A percentile compares a stretch with the other conserved stretches of the same genome.
Evolutionary conservation across 495 filamentous ascomycete species (phyloP).

Genomic region (Aspergillus egyptiacus): DNA sequence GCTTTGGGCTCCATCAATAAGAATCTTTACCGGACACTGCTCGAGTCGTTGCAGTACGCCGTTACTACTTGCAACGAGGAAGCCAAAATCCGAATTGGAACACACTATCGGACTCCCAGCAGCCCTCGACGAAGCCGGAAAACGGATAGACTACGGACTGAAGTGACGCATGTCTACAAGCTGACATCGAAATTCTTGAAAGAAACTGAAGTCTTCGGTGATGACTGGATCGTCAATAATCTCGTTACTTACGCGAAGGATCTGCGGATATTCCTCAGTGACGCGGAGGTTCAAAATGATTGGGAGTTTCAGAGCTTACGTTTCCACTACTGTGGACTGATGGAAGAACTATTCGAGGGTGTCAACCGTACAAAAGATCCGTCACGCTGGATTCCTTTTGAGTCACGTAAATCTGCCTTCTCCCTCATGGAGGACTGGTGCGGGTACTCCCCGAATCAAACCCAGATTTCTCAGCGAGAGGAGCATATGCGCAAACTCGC

Average conservation of each 20-base stretch:
- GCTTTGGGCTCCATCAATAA: slow-evolving; percentile 92
- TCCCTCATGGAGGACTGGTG: slow-evolving; percentile 99
- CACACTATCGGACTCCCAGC: slow-evolving; percentile 70
- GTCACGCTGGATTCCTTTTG: slow-evolving; percentile 90
- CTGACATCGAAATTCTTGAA: slow-evolving; percentile 88
- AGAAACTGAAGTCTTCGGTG: slow-evolving; percentile 68
- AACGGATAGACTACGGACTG: slow-evolving; percentile 81
- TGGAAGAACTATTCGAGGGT: slow-evolving; percentile 88
- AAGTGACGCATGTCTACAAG: slow-evolving; percentile 93
- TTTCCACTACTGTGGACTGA: slow-evolving; percentile 86
- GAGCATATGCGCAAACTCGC: slow-evolving; percentile 80
- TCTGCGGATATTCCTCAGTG: slow-evolving; percentile 86
- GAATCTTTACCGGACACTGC: slow-evolving; percentile 86
- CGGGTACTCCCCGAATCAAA: slow-evolving; percentile 89
- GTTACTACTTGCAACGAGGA: slow-evolving; percentile 79
- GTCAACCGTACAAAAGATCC: slow-evolving; percentile 83
- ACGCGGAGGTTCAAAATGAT: slow-evolving; percentile 89
- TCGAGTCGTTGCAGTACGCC: slow-evolving; percentile 83
- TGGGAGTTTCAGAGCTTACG: slow-evolving; percentile 93
- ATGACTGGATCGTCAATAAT: slow-evolving; percentile 90
- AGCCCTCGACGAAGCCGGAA: slow-evolving; percentile 67
- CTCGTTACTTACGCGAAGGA: slow-evolving; percentile 87
- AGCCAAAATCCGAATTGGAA: slow-evolving; percentile 71
- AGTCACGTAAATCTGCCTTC: slow-evolving; percentile 87
- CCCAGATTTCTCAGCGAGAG: slow-evolving; percentile 74